Conservation (phyloP, 2,329 filamentous ascomycete species). For the Didymella exigua region DNA sequence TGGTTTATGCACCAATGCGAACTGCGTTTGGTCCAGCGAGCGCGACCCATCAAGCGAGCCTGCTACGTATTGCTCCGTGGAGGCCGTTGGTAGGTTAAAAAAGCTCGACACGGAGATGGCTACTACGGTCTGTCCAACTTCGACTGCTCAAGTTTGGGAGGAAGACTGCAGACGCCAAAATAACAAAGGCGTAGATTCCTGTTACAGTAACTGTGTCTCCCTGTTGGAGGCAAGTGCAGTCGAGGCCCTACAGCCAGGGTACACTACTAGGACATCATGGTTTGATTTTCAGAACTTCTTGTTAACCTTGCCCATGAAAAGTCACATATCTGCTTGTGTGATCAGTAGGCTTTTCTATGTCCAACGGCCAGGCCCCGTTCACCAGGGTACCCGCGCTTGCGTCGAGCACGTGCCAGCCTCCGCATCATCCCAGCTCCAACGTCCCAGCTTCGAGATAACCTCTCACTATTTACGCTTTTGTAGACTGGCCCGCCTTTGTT, state of each 20-base stretch:
- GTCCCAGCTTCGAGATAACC: constrained; percentile 10
- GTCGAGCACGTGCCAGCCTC: constrained; percentile 27
- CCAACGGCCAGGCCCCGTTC: neutral
- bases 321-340: neutral
- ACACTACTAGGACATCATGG: neutral
- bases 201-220: neutral
- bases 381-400: constrained; percentile 7
- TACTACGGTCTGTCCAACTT: neutral
- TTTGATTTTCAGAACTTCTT: neutral
- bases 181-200: neutral
- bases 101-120: neutral
- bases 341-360: neutral
- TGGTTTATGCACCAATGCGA: constrained; percentile 28
- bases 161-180: neutral
- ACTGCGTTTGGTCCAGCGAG: constrained; percentile 13
- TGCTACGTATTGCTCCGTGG: neutral
- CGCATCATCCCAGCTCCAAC: constrained; percentile 20
- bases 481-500: neutral
- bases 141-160: neutral
- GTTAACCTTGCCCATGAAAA: neutral
- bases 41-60: constrained; percentile 3
- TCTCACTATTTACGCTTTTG: constrained; percentile 10
- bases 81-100: neutral
- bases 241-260: neutral
- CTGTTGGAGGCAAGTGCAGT: neutral